Evolutionary conservation across 495 filamentous ascomycete species (phyloP), one percentile per base, ranked within the genome.

Genomic region (Podospora anserina): DNA sequence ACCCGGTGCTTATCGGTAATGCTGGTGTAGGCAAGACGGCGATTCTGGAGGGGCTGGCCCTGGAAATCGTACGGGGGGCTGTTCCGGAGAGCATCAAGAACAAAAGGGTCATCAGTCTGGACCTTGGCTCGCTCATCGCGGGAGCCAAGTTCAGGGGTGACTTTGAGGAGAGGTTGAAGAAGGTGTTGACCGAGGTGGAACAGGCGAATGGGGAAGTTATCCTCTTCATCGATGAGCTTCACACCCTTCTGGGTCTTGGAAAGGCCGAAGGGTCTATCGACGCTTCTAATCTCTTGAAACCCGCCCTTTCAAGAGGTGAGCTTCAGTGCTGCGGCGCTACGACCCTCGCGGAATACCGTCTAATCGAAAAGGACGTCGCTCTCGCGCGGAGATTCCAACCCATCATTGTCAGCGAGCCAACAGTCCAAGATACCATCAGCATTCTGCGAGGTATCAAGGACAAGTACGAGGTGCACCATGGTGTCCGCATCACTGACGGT

Each of bases 11-110:
- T 32, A 97, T 97, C 68, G 95, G 95, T 72, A 88, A 86, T 32
- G 93, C 95, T 5, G 95, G 95, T 71, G 97, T 94, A 16, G 95
- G 95, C 61, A 99, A 99, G 79, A 99, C 95, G 1, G 95, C 95
- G 1, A 91, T 98, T 32, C 76, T 99, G 13, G 95, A 99, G 80
- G 95, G 95, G 1, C 81, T 99, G 69, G 94, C 95, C 27, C 89
- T 94, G 77, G 84, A 94, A 49, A 98, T 99, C 76, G 91, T 96
- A 2, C 85, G 87, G 68, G 95, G 95, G 0, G 94, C 96, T 81
- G 94, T 99, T 2, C 95, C 95, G 0, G 95, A 98, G 78, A 96
- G 92, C 74, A 91, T 99, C 80, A 97, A 97, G 80, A 89, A 96
- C 70, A 99, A 98, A 77, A 84, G 88, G 49, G 95, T 99, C 15